Evolutionary conservation across 1,284 basidiomycete species (phyloP).

Genomic region (Trichosporon sp.): DNA sequence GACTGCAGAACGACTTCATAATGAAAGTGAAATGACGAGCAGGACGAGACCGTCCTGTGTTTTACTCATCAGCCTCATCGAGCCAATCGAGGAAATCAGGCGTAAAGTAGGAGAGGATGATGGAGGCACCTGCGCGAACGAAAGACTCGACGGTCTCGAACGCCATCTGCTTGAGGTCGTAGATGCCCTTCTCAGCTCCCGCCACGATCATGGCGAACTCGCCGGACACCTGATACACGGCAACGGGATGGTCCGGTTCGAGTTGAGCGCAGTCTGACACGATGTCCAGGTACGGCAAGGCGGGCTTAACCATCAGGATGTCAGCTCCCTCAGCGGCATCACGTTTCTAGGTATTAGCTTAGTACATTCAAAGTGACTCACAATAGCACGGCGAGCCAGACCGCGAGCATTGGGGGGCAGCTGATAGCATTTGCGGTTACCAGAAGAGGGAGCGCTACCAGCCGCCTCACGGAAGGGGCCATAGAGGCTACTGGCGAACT

Average conservation of each 20-base stretch:
- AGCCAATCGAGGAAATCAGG: conserved; percentile 93
- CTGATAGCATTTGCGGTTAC: conserved; percentile 96
- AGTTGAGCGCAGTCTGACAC: conserved; percentile 80
- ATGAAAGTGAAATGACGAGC: no score
- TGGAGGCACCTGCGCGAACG: conserved; percentile 82
- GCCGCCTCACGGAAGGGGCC: conserved; percentile 98
- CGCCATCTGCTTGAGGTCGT: conserved; percentile 85
- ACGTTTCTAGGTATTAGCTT: conserved; percentile 58
- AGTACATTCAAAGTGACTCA: conserved; percentile 49
- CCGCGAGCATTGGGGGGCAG: conserved; percentile 83
- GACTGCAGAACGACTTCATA: no score
- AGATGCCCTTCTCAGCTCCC: conserved; percentile 86
- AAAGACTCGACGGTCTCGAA: conserved; percentile 87
- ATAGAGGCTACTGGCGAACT: conserved; percentile 94
- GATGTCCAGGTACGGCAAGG: conserved; percentile 93
- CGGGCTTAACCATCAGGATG: conserved; percentile 98
- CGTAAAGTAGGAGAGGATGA: conserved; percentile 92
- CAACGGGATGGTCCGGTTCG: conserved; percentile 78
- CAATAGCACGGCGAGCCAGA: conserved; percentile 86
- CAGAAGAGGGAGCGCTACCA: conserved; percentile 87
- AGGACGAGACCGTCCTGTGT: no score
- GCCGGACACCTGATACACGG: conserved; percentile 93
- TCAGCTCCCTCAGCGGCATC: conserved; percentile 94
- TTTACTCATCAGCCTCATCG: conserved; percentile 43
- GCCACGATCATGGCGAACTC: conserved; percentile 97